Evolutionary conservation across 345 rosid species (phyloP).

Genomic region (Lenwebbia sp.): DNA sequence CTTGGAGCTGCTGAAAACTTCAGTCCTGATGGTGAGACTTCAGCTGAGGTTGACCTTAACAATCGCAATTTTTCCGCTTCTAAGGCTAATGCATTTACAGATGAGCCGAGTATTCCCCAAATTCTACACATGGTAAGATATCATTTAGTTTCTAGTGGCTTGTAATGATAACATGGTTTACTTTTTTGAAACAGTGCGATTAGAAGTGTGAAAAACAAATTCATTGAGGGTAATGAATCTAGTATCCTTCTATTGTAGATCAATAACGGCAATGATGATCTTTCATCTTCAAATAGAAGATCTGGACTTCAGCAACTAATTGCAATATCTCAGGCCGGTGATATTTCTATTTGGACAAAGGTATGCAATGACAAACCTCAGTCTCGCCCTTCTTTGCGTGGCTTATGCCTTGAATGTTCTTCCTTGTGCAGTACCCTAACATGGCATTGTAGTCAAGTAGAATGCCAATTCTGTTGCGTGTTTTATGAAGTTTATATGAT

Average conservation of each 20-base stretch:
- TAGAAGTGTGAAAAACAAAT: neutral
- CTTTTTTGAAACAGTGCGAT: neutral
- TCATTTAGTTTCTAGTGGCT: neutral
- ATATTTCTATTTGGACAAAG: slow-evolving; percentile 63
- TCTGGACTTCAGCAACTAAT: slow-evolving; percentile 75
- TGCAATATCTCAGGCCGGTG: slow-evolving; percentile 63
- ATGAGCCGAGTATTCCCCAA: slow-evolving; percentile 95
- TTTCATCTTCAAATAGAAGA: slow-evolving; percentile 40
- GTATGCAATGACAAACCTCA: slow-evolving; percentile 16
- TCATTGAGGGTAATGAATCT: neutral
- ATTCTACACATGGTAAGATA: slow-evolving; percentile 78
- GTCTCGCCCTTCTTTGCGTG: neutral
- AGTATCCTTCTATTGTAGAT: slow-evolving; percentile 28
- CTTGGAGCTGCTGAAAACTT: slow-evolving; percentile 21
- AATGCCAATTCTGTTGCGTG: neutral
- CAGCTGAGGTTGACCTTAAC: slow-evolving; percentile 29
- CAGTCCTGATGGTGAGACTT: slow-evolving; percentile 25
- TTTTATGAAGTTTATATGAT: neutral
- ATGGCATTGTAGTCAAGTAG: neutral
- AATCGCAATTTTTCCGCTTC: slow-evolving; percentile 33
- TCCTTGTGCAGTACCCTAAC: neutral
- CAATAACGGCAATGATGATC: slow-evolving; percentile 48
- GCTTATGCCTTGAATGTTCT: neutral
- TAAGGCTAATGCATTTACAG: slow-evolving; percentile 39
- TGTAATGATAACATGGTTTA: neutral